Base-by-base conservation (phyloP, 2,329 filamentous ascomycete species). In the Nemania abortiva region DNA sequence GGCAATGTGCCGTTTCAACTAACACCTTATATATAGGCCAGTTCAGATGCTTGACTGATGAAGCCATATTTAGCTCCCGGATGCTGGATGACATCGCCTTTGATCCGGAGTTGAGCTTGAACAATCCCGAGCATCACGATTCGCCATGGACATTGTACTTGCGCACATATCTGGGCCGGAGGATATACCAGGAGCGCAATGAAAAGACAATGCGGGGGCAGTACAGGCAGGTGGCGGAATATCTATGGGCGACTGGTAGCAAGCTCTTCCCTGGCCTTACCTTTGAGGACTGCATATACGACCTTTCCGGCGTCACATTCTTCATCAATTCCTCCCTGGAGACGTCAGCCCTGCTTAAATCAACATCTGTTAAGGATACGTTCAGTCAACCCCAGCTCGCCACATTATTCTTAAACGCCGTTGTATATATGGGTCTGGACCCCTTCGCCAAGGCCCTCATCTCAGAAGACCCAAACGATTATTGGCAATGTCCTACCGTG, bases 261-360 rank as follows among this genome's bases (percentile, higher is more conserved):
- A 72, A 72, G 56, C 22, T 72, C 20, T 61, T 70, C 27, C 68
- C 70, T 9, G 66, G 56, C 29, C 53, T 72, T 13, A 68, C 63
- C 4, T 64, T 72, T 11, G 64, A 71, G 10, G 69, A 71, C 3
- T 72, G 69, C 66, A 59, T 72, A 6, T 61, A 71, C 37, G 69
- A 69, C 31, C 63, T 72, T 34, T 59, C 69, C 1, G 69, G 69
- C 55, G 69, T 68, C 29, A 70, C 70, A 10, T 66, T 71, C n/a
- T 72, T 72, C 64, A 71, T 72, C 66, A 72, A 72, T 27, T 72
- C 70, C 0, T 63, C 70, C 6, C 45, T 72, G 10, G 70, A 72
- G 15, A 72, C 70, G 18, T 69, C 69, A 5, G 50, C 63, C 6
- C 42, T 72, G 5, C 53, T 72, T 2, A 71, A 71, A 9, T 72